phyloP scores from a whole-genome alignment of 2,329 filamentous ascomycete species.

The Fusarium neocosmosporiellum region DNA sequence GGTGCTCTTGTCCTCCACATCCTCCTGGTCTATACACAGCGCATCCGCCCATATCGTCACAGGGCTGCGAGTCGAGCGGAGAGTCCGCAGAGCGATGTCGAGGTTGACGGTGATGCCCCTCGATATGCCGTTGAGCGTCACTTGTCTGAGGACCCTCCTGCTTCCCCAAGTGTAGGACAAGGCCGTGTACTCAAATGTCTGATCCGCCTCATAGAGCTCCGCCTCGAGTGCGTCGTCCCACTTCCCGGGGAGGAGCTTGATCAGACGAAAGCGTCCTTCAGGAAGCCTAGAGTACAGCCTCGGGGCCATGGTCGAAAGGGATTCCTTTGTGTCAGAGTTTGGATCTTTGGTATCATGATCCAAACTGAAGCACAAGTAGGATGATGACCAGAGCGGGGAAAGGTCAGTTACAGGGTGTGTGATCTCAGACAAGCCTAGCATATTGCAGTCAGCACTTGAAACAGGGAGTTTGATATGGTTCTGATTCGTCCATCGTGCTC shows the following conservation, averaged over 20 bases:
- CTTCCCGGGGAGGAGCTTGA: conserved; percentile 21
- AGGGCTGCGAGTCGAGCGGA: conserved; percentile 25
- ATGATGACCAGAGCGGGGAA: neutral
- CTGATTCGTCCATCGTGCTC: neutral
- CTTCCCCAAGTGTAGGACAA: conserved; percentile 47
- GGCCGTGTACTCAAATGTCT: conserved; percentile 33
- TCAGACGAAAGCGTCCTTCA: conserved; percentile 20
- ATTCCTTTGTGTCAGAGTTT: neutral
- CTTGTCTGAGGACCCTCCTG: conserved; percentile 20
- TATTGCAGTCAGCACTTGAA: neutral
- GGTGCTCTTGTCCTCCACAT: conserved; percentile 36
- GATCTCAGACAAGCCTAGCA: neutral
- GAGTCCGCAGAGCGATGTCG: conserved; percentile 41
- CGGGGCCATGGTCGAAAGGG: neutral
- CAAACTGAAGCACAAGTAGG: neutral
- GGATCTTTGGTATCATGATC: neutral
- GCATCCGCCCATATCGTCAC: conserved; percentile 42
- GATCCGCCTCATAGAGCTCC: conserved; percentile 30
- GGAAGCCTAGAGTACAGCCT: conserved; percentile 16
- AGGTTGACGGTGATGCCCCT: conserved; percentile 43
- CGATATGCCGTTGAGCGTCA: conserved; percentile 35
- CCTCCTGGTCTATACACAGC: conserved; percentile 42
- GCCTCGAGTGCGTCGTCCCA: conserved; percentile 24
- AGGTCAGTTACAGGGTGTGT: neutral
- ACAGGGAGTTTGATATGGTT: neutral